A percentile compares a stretch with the other conserved stretches of the same genome.
These are phyloP conservation scores for Annulohypoxylon bovei DNA, from an alignment of 495 filamentous ascomycete genomes.

Conservation along the genomic window DNA sequence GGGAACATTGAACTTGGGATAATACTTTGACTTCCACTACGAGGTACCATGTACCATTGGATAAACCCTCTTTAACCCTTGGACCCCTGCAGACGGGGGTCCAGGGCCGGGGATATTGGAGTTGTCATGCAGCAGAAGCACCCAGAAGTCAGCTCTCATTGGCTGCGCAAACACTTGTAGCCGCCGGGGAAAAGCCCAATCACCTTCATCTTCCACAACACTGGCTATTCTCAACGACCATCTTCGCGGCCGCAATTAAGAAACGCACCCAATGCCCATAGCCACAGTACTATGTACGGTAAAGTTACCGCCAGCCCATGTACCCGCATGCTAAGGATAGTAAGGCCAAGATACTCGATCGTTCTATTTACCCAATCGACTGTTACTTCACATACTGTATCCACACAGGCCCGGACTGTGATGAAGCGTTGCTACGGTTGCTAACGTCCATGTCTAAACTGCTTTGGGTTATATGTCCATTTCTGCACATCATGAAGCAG, in stretches of 20 bases:
- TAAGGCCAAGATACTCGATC: slow-evolving; percentile 17
- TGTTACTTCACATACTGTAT: slow-evolving; percentile 32
- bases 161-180: slow-evolving; percentile 48
- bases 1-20: background rate
- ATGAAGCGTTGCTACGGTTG: slow-evolving; percentile 23
- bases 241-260: slow-evolving; percentile 30
- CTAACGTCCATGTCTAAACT: slow-evolving; percentile 29
- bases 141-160: slow-evolving; percentile 44
- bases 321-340: slow-evolving; percentile 21
- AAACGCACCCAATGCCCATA: slow-evolving; percentile 30
- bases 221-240: slow-evolving; percentile 40
- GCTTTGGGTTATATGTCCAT: slow-evolving; percentile 26
- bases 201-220: slow-evolving; percentile 45
- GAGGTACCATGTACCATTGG: background rate
- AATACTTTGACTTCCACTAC: background rate
- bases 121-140: slow-evolving; percentile 37
- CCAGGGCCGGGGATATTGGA: slow-evolving; percentile 16
- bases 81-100: slow-evolving; percentile 25
- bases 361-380: slow-evolving; percentile 35
- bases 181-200: slow-evolving; percentile 56
- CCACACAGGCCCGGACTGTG: slow-evolving; percentile 19
- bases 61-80: background rate
- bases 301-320: slow-evolving; percentile 32
- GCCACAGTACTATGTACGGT: slow-evolving; percentile 14
- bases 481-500: slow-evolving; percentile 45